Conservation (phyloP, 768 basidiomycete genomes). For the Tulasnella sp. region DNA sequence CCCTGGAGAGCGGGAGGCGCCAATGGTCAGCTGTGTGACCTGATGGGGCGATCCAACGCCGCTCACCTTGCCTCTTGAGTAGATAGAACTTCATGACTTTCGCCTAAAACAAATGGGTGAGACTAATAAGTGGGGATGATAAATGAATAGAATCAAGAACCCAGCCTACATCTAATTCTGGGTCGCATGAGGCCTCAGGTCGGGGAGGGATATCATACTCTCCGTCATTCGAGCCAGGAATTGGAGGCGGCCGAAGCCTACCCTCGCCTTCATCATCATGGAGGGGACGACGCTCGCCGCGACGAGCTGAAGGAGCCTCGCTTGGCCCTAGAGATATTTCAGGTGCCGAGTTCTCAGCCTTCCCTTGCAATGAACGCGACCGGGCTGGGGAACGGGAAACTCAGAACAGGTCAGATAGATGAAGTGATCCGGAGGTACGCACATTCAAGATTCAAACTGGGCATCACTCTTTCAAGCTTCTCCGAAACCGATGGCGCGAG, state of each 20-base stretch:
- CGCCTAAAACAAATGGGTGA: conserved; percentile 53
- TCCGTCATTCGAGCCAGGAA: conserved; percentile 54
- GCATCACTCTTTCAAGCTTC: conserved; percentile 20
- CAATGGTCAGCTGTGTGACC: neutral
- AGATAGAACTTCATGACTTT: conserved; percentile 80
- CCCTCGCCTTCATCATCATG: conserved; percentile 49
- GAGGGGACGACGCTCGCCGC: neutral
- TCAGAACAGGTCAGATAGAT: neutral
- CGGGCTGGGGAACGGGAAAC: neutral
- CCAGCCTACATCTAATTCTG: conserved; percentile 58
- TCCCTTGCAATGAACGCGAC: neutral
- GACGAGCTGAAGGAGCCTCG: neutral
- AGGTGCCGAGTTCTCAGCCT: neutral
- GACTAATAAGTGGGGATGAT: neutral
- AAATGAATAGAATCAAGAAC: neutral
- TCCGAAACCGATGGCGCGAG: neutral
- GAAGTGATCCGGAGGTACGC: neutral
- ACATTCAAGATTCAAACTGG: conserved; percentile 8
- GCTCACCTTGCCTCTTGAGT: conserved; percentile 56
- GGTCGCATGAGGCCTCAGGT: conserved; percentile 59
- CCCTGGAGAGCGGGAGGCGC: conserved; percentile 43
- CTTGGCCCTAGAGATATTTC: neutral
- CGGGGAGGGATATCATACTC: conserved; percentile 81
- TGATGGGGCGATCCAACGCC: neutral
- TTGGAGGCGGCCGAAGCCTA: conserved; percentile 61